Percentiles rank a stretch among this genome's conserved stretches.
Conservation (phyloP, 1,284 basidiomycete genomes). For the Trametes hirsuta region DNA sequence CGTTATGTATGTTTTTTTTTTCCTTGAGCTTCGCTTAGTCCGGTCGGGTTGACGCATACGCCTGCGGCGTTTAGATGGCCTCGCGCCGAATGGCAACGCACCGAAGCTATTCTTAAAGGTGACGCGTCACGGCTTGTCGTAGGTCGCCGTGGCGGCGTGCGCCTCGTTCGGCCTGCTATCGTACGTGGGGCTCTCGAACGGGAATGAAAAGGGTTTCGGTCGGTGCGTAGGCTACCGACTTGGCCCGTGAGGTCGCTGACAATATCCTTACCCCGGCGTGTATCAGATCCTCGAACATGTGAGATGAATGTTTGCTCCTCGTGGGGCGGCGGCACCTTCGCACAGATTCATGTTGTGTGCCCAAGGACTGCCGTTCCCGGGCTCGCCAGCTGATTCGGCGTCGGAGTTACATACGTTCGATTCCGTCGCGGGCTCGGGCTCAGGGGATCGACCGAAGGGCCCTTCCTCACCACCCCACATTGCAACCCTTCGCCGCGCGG, state of each 20-base stretch:
- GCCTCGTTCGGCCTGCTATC: slow-evolving; percentile 73
- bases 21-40: not conserved
- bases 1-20: slow-evolving; percentile 62
- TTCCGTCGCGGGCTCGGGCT: slow-evolving; percentile 75
- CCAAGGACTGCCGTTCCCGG: slow-evolving; percentile 58
- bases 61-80: slow-evolving; percentile 56
- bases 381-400: slow-evolving; percentile 85
- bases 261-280: not conserved
- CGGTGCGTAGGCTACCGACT: slow-evolving; percentile 25
- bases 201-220: slow-evolving; percentile 70
- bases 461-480: slow-evolving; percentile 64
- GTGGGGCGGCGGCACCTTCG: not conserved
- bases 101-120: slow-evolving; percentile 75
- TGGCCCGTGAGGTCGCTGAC: not conserved
- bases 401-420: slow-evolving; percentile 77
- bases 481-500: slow-evolving; percentile 78
- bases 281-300: slow-evolving; percentile 74
- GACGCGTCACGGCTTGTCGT: slow-evolving; percentile 76
- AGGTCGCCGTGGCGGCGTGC: slow-evolving; percentile 68
- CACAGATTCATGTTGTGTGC: not conserved
- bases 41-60: not conserved
- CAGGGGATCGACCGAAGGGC: slow-evolving; percentile 71
- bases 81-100: slow-evolving; percentile 77
- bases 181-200: slow-evolving; percentile 64
- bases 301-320: not conserved